Base-by-base conservation (phyloP, 2,329 filamentous ascomycete species). In the Aspergillus neoniger region DNA sequence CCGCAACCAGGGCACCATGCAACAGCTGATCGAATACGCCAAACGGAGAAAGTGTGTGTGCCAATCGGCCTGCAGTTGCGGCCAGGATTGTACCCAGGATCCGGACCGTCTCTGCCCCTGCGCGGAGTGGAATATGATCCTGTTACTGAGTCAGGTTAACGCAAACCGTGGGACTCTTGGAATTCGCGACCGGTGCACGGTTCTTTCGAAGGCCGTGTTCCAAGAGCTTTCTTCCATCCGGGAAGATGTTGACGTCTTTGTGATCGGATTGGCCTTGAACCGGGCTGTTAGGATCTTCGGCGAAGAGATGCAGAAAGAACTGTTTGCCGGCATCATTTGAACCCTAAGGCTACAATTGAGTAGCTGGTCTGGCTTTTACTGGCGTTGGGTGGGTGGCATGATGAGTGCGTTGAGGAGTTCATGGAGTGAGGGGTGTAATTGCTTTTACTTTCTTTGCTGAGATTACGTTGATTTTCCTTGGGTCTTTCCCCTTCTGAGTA, bases 21-120 rank as follows among this genome's bases (percentile, higher is more conserved):
- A 63, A 4, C 57, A 62, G 14, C 62, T 76, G 17, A 62, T 73
- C 32, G 54, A 67, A 17, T 69, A 74, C 48, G 66, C 69, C 12
- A 72, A 69, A 12, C 67, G 74, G 48, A 65, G 65, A 43, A 76
- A 74, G 38, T 79, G 77, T 57, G 70, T 77, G 47, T 79, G 77
- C 61, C 60, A 64, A 14, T 63, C 67, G 1, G 54, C 64, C 50
- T 78, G 77, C 55, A 62, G 54, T 19, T 79, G 77, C 56, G 65
- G 76, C 15, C 52, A 38, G 19, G 66, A 69, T 14, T 79, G 77
- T 52, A 78, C 75, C 1, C 25, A 63, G 19, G 62, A 71, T 7
- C 68, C 69, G 5, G 65, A 71, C 54, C 67, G 66, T 10, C 47
- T 39, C 10, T 79, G 77, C 39, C 76, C 75, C 28, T 79, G 77